Evolutionary conservation across 1,284 basidiomycete species (phyloP).

Genomic region (Gomphus sp.): DNA sequence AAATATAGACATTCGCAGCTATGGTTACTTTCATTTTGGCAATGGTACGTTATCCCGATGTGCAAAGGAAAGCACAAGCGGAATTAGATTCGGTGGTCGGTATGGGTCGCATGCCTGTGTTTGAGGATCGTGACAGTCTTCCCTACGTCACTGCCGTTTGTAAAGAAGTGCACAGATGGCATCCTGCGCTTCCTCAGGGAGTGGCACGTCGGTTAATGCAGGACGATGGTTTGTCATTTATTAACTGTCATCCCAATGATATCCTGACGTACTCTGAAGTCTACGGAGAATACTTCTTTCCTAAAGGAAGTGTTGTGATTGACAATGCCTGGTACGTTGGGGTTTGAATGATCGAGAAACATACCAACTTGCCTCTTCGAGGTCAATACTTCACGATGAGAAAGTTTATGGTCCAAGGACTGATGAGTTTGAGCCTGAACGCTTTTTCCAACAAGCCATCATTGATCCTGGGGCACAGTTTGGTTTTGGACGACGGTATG

Average conservation of each 20-base stretch:
- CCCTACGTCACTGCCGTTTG: constrained; percentile 23
- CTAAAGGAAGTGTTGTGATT: constrained; percentile 1
- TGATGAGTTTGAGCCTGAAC: constrained; percentile 13
- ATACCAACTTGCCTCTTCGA: not conserved
- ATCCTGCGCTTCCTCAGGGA: not conserved
- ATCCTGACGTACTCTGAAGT: not conserved
- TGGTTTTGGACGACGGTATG: constrained; percentile 9
- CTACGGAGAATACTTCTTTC: constrained; percentile 7
- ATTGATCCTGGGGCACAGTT: not conserved
- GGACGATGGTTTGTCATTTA: not conserved
- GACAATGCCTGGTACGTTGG: constrained; percentile 3
- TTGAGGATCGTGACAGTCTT: constrained; percentile 25
- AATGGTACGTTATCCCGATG: constrained; percentile 27
- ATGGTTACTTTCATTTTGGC: constrained; percentile 27
- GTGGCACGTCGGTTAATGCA: not conserved
- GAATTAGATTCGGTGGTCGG: constrained; percentile 25
- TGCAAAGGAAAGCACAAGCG: constrained; percentile 26
- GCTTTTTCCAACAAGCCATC: constrained; percentile 7
- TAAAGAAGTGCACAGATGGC: constrained; percentile 16
- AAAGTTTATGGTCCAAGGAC: constrained; percentile 12
- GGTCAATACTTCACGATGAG: constrained; percentile 11
- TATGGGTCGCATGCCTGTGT: constrained; percentile 25
- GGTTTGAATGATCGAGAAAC: not conserved
- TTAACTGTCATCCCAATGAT: not conserved
- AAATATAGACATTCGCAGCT: constrained; percentile 17